Percentiles rank a stretch among this genome's conserved stretches.
Conservation (phyloP, 495 filamentous ascomycete genomes). For the Tetracladium marchalianum region DNA sequence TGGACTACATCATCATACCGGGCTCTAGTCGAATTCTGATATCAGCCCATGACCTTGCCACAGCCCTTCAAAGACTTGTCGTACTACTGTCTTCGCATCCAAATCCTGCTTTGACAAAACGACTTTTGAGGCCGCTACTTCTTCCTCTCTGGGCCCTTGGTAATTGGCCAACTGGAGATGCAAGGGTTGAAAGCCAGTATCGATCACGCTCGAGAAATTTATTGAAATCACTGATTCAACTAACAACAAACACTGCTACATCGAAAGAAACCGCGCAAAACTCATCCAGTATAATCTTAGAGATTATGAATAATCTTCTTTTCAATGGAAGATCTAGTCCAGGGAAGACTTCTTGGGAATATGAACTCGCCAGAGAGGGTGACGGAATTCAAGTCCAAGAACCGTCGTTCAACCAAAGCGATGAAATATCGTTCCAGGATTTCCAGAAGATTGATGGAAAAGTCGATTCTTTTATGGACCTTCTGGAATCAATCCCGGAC, state of each 20-base stretch:
- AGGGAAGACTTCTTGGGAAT: conserved; percentile 5
- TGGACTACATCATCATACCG: no score
- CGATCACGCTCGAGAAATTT: conserved; percentile 30
- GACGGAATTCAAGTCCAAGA: conserved; percentile 16
- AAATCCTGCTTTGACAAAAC: conserved; percentile 62
- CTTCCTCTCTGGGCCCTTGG: conserved; percentile 62
- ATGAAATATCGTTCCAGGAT: not conserved
- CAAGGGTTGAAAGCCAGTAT: conserved; percentile 18
- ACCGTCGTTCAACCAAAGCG: not conserved
- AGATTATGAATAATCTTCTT: conserved; percentile 31
- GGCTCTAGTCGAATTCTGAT: conserved; percentile 17
- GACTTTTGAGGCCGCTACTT: conserved; percentile 52
- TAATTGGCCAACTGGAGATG: conserved; percentile 33
- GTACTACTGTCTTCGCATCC: conserved; percentile 55
- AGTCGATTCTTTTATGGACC: conserved; percentile 40
- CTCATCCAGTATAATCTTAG: conserved; percentile 24
- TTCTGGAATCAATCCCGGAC: conserved; percentile 36
- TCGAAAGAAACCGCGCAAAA: not conserved
- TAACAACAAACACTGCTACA: conserved; percentile 26
- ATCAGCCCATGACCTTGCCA: conserved; percentile 28
- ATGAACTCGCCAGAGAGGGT: not conserved
- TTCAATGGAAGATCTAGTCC: conserved; percentile 25
- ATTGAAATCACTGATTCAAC: conserved; percentile 33
- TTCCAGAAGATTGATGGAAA: conserved; percentile 33
- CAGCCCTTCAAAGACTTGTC: conserved; percentile 46